Evolutionary conservation across 129 eudicot genomes (phyloP).

Genomic region (carrot (Daucus carota)): DNA sequence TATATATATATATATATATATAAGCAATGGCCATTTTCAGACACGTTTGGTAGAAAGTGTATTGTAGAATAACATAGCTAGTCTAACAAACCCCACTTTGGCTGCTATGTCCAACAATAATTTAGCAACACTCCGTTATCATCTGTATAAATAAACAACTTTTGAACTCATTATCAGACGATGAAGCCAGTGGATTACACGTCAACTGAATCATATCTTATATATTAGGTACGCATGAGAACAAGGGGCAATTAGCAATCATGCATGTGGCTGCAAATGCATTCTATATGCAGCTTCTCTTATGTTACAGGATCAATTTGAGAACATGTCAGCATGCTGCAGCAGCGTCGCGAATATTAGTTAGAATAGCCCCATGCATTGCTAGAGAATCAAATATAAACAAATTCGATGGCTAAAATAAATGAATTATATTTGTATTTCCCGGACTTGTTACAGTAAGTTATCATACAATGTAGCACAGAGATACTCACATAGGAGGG

Average conservation of each 20-base stretch:
- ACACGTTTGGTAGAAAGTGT: background rate
- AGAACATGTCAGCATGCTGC: background rate
- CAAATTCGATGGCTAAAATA: no score
- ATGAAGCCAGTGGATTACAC: background rate
- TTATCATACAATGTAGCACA: background rate
- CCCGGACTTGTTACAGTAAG: background rate
- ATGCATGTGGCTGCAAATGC: background rate
- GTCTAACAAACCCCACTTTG: background rate
- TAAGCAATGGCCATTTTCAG: background rate
- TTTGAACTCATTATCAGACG: background rate
- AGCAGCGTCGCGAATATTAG: background rate
- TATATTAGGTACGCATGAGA: constrained; percentile 1
- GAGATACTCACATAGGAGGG: no score
- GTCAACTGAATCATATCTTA: background rate
- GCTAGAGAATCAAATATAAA: background rate
- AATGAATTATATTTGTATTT: background rate
- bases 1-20: no score
- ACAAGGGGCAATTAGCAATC: background rate
- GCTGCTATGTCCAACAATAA: background rate
- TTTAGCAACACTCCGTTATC: background rate
- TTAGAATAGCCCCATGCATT: background rate
- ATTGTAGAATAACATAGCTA: background rate
- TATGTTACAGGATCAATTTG: background rate
- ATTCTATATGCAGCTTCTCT: background rate
- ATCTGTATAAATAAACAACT: background rate